phyloP scores from a whole-genome alignment of 2,329 filamentous ascomycete genomes.

The Pleoardoris graminearum region DNA sequence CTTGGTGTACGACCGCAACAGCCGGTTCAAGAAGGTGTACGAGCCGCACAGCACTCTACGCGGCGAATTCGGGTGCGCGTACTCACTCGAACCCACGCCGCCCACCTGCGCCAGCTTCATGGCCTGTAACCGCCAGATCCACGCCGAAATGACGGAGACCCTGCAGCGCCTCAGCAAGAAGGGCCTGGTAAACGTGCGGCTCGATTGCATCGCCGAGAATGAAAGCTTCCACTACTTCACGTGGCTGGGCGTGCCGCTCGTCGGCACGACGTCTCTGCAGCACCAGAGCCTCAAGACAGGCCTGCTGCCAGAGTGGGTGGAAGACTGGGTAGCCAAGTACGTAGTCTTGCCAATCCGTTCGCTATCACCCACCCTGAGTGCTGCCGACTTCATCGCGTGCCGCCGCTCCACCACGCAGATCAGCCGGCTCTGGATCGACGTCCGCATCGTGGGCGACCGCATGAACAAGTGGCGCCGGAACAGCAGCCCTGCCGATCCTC shows the following conservation, averaged over 20 bases:
- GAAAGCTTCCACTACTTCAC: slow-evolving; percentile 38
- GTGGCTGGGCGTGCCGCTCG: slow-evolving; percentile 36
- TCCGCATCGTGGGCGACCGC: slow-evolving; percentile 29
- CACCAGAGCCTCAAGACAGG: background rate
- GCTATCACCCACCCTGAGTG: background rate
- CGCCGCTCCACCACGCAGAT: slow-evolving; percentile 21
- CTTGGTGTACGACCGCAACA: slow-evolving; percentile 13
- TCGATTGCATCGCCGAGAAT: slow-evolving; percentile 39
- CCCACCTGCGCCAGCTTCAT: slow-evolving; percentile 38
- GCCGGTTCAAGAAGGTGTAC: slow-evolving; percentile 20
- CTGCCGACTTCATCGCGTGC: background rate
- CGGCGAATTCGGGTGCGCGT: slow-evolving; percentile 32
- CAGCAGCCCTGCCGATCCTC: slow-evolving; percentile 21
- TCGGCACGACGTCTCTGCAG: slow-evolving; percentile 19
- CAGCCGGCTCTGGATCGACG: slow-evolving; percentile 35
- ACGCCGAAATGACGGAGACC: slow-evolving; percentile 33
- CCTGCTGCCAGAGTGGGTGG: slow-evolving; percentile 24
- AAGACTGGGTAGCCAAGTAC: slow-evolving; percentile 16
- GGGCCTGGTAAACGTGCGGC: slow-evolving; percentile 20
- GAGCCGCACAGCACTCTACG: slow-evolving; percentile 18
- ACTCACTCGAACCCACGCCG: slow-evolving; percentile 25
- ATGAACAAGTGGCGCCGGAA: slow-evolving; percentile 24
- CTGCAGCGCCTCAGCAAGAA: slow-evolving; percentile 24
- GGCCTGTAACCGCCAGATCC: slow-evolving; percentile 32
- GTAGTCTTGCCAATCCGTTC: slow-evolving; percentile 10